Evolutionary conservation across 176 grass and related monocot species (phyloP).

Genomic region (Hordeum marinum): DNA sequence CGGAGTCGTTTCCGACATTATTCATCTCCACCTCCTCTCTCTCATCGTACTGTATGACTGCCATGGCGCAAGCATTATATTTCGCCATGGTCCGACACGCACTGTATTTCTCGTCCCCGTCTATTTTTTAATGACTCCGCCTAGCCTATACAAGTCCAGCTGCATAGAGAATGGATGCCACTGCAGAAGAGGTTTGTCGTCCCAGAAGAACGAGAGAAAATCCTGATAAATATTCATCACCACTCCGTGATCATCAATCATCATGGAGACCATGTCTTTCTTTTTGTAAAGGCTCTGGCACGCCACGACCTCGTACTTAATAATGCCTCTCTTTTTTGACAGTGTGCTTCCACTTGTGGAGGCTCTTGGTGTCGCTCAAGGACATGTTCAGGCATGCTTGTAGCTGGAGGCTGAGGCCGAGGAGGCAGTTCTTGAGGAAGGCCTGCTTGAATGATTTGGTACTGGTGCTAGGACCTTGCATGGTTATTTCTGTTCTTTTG

Average conservation of each 20-base stretch:
- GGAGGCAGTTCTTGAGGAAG: conserved; percentile 44
- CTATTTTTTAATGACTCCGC: no score
- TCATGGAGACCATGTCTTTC: neutral
- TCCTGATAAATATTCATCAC: neutral
- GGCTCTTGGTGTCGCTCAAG: conserved; percentile 14
- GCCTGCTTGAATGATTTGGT: conserved; percentile 38
- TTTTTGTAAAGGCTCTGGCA: neutral
- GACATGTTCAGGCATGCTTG: neutral
- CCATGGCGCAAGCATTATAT: no score
- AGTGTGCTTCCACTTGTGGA: conserved; percentile 40
- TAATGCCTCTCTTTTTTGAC: conserved; percentile 26
- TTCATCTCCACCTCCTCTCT: no score
- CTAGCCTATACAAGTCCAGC: no score
- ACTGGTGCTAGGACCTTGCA: conserved; percentile 21
- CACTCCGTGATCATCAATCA: neutral
- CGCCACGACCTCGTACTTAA: neutral
- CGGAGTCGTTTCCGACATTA: no score
- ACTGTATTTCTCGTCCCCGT: no score
- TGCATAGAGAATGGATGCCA: no score
- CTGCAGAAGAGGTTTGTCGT: no score
- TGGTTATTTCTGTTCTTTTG: conserved; percentile 21
- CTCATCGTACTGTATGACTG: no score
- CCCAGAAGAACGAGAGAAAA: neutral
- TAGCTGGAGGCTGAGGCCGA: conserved; percentile 29
- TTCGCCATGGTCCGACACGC: no score